Base-by-base conservation (phyloP, 176 grass and related monocot genomes). In the Carex kokanica region DNA sequence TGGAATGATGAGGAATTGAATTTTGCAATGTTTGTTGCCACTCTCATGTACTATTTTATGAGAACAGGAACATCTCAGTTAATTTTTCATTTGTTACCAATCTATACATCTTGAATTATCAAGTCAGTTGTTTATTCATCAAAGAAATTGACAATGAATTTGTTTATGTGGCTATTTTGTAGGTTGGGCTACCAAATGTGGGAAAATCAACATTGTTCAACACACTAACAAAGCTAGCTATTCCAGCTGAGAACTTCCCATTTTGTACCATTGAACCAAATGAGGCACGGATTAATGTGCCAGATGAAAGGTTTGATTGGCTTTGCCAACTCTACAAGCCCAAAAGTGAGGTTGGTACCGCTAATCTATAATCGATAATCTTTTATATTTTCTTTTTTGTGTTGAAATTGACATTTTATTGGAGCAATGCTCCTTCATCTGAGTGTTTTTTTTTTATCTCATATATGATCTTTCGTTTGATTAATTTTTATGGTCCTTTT, bases 161-260 rank as follows among this genome's bases (percentile, higher is more conserved):
- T 53, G 20, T 74, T 78, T 32, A 18, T 78, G 18, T 56, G 25
- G 56, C 55, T 78, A 53, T 82, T 79, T 41, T 88, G 52, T 89
- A 98, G 96, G 96, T 98, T 77, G 96, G 96, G 11, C 86, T 98
- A 87, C 96, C 96, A 78, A 98, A 98, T 91, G 96, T 98, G 86
- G 96, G 96, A 40, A 95, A 98, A 87, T 98, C 96, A 84, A 98
- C 96, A 58, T 85, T 98, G 27, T 98, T 98, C 66, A 98, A 98
- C 85, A 95, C 94, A 58, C 89, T 98, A 52, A 98, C 96, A 6
- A 98, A 98, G 84, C 80, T 98, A 45, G 86, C 96, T 67, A 98
- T 98, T 10, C 92, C 96, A 57, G 96, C 96, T 5, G 96, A 98
- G 86, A 98, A 98, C 54, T 98, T 98, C 83, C 96, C 96, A 55